A percentile compares a stretch with the other conserved stretches of the same genome.
Evolutionary conservation across 2,329 filamentous ascomycete species (phyloP).

Genomic region (Colletotrichum siamense): DNA sequence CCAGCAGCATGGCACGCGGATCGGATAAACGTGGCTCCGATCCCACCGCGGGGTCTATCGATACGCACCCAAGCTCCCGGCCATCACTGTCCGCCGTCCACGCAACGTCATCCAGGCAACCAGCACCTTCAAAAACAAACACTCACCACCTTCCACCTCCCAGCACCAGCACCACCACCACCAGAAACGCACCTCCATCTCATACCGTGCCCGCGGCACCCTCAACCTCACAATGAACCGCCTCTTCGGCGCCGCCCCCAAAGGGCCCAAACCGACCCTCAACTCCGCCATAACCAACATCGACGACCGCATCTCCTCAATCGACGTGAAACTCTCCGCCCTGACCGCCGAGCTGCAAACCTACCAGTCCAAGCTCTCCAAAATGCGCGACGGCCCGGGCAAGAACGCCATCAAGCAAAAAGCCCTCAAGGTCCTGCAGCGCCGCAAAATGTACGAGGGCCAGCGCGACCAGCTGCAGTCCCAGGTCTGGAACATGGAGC

Average conservation of each 20-base stretch:
- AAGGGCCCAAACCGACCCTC: constrained; percentile 88
- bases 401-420: constrained; percentile 94
- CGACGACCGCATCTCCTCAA: constrained; percentile 80
- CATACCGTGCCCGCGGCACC: too few relatives aligned
- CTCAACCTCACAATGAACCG: constrained; percentile 75
- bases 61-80: background rate
- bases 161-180: background rate
- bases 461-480: constrained; percentile 93
- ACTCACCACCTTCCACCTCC: background rate
- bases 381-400: constrained; percentile 95
- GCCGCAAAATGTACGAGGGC: constrained; percentile 91
- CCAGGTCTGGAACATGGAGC: constrained; percentile 99
- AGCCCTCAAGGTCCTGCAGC: constrained; percentile 90
- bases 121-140: background rate
- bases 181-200: background rate
- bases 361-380: constrained; percentile 85
- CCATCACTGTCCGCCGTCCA: background rate
- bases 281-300: constrained; percentile 83
- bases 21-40: background rate
- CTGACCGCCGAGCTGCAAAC: constrained; percentile 88
- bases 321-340: constrained; percentile 94
- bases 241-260: constrained; percentile 88
- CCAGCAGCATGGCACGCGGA: background rate
- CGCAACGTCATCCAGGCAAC: constrained; percentile 5
- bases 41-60: constrained; percentile 11